phyloP scores from a whole-genome alignment of 345 rosid genomes.

The Lenwebbia sp. region DNA sequence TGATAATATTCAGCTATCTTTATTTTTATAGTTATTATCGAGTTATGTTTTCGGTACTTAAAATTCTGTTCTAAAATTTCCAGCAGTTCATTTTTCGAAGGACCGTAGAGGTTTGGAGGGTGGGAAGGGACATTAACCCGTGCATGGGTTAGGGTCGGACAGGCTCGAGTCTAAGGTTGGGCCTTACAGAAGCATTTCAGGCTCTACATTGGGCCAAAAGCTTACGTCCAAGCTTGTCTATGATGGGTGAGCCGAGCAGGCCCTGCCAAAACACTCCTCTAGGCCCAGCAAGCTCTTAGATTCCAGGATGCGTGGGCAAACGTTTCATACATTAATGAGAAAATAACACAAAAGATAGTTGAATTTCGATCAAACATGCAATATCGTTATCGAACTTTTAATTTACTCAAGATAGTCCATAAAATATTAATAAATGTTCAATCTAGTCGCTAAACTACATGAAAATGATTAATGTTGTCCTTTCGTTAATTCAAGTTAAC shows the following conservation, averaged over 20 bases:
- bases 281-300: neutral
- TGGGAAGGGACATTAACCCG: neutral
- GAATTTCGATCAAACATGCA: neutral
- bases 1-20: neutral
- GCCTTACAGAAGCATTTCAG: neutral
- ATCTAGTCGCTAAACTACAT: neutral
- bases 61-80: neutral
- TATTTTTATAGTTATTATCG: neutral
- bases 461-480: neutral
- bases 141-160: neutral
- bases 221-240: neutral
- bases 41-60: neutral
- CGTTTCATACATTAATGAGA: neutral
- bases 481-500: neutral
- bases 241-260: neutral
- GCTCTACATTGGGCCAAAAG: neutral
- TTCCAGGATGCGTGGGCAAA: neutral
- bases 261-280: neutral
- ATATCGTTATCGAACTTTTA: neutral
- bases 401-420: neutral
- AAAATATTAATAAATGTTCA: fast-evolving
- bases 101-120: neutral
- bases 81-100: neutral
- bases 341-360: neutral
- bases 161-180: neutral